Evolutionary conservation across 2,329 filamentous ascomycete species (phyloP).

Genomic region (Cryphonectria nitschkei): DNA sequence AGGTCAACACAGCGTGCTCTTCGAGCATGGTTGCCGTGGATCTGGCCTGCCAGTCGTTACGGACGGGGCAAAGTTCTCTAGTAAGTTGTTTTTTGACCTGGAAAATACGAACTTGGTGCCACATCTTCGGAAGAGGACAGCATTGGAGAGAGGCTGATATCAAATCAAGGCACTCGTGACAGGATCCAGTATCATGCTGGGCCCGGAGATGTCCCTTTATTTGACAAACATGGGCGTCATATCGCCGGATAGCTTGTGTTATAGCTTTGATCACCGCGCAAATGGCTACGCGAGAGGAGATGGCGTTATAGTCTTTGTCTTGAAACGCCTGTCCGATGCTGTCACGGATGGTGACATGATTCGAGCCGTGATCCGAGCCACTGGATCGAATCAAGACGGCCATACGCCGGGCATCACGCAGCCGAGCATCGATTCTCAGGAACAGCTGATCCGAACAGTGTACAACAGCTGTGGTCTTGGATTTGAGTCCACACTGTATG

Average conservation of each 20-base stretch:
- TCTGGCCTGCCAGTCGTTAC: conserved; percentile 20
- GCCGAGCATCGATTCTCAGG: conserved; percentile 40
- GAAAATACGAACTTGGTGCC: too few species aligned
- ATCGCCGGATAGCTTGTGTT: conserved; percentile 39
- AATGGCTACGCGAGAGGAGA: conserved; percentile 41
- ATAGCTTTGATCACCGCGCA: conserved; percentile 39
- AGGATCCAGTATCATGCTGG: conserved; percentile 28
- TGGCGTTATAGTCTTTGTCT: conserved; percentile 39
- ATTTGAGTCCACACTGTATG: conserved; percentile 26
- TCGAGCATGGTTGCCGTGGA: conserved; percentile 19
- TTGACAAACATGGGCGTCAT: conserved; percentile 29
- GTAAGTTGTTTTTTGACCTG: too few species aligned
- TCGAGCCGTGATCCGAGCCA: conserved; percentile 38
- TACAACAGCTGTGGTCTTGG: conserved; percentile 32
- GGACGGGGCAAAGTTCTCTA: neutral
- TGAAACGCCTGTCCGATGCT: conserved; percentile 47
- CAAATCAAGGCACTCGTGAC: conserved; percentile 25
- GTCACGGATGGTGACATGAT: conserved; percentile 44
- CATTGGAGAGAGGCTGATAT: too few species aligned
- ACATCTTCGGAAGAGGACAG: too few species aligned
- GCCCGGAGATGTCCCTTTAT: conserved; percentile 27
- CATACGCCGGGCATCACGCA: conserved; percentile 43
- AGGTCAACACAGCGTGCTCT: conserved; percentile 45
- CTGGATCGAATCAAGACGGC: conserved; percentile 46
- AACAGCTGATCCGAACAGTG: conserved; percentile 34